Evolutionary conservation across 2,329 filamentous ascomycete genomes (phyloP), one percentile per base, ranked within the genome.

Genomic region (Trichoderma asperellum): DNA sequence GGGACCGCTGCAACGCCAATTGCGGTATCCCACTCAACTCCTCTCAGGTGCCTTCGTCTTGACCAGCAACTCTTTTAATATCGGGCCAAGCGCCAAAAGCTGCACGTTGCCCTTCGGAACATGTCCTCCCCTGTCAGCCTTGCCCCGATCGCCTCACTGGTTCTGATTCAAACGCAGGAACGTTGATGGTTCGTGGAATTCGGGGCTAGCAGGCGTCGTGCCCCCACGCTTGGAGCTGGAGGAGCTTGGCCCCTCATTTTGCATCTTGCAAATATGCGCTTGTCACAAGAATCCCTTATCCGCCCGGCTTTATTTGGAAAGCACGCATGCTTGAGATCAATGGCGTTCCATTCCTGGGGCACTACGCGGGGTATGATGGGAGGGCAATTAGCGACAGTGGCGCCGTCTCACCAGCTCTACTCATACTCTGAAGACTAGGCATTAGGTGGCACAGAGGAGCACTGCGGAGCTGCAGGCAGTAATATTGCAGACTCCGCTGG

Each of bases 131-230:
- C 56, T 68, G 65, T 61, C 65, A 66, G 63, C 63, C 63, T 66
- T 66, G 63, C 55, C 35, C 57, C 43, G 57, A 60, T 60, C 65
- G 57, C 27, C 56, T 59, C 49, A 27, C 47, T 55, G 37, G 24
- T 43, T 58, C 55, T 67, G 64, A 49, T 65, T 55, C 47, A 55
- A 66, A 66, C 63, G 63, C 53, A 66, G 63, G 63, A 66, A 66
- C 63, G 63, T 47, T 43, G 21, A 49, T 60, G 65, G 65, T 53
- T 68, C 57, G 65, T 24, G 34, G 63, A 66, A 27, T 49, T 59
- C 32, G 55, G 53, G 55, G 53, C 63, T 49, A 52, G 55, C 55
- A 52, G 52, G 29, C n/a, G 63, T 58, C 37, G 18, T 34, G 53
- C 53, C 55, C 63, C 63, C 63, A 66, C 63, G 63, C 55, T 40